Evolutionary conservation across 371 early-diverging fungal genomes (phyloP).

Genomic region (Chytridiales sp.): DNA sequence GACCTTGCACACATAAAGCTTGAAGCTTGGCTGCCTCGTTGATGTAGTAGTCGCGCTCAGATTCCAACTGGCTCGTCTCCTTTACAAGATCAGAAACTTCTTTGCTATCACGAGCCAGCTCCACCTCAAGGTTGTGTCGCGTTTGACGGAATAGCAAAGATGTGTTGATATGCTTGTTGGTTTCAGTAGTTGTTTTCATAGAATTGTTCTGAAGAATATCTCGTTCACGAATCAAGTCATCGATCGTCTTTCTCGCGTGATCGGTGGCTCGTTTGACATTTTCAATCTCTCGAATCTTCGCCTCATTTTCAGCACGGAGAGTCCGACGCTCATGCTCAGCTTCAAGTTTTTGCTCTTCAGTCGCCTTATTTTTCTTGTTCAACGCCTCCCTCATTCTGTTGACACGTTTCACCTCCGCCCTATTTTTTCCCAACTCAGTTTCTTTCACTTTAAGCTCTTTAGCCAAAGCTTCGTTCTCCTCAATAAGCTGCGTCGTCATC

Average conservation of each 20-base stretch:
- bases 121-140: constrained; percentile 51
- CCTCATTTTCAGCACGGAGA: constrained; percentile 41
- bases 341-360: constrained; percentile 50
- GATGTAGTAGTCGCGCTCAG: constrained; percentile 41
- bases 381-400: constrained; percentile 45
- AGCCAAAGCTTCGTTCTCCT: constrained; percentile 39
- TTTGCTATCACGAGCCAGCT: constrained; percentile 38
- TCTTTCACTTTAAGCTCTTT: constrained; percentile 41
- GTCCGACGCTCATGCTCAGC: constrained; percentile 47
- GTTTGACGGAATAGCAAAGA: constrained; percentile 41
- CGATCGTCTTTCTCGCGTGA: constrained; percentile 40
- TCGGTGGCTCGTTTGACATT: constrained; percentile 40
- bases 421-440: constrained; percentile 36
- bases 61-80: constrained; percentile 25
- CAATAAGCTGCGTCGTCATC: constrained; percentile 39
- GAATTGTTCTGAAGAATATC: constrained; percentile 44
- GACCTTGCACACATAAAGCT: constrained; percentile 33
- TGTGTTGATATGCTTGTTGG: constrained; percentile 31
- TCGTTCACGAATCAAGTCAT: constrained; percentile 48
- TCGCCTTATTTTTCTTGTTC: constrained; percentile 42
- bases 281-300: constrained; percentile 34
- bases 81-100: constrained; percentile 35
- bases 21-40: constrained; percentile 42
- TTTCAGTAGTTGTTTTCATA: constrained; percentile 39
- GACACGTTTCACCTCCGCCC: constrained; percentile 47